Evolutionary conservation across 2,329 filamentous ascomycete genomes (phyloP).

Genomic region (Microascus cirrosus): DNA sequence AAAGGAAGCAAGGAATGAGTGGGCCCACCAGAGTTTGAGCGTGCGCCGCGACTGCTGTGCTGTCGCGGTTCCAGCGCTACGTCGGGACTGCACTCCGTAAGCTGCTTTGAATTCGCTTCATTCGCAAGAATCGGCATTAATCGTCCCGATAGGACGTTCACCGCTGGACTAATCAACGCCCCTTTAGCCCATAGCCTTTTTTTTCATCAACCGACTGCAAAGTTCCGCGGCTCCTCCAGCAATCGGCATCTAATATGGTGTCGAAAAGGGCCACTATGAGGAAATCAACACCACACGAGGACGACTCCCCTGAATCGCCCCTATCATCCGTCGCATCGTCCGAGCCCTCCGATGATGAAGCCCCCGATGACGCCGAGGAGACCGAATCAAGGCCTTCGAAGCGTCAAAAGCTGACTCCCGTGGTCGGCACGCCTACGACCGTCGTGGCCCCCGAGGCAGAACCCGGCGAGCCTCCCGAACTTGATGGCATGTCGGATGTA

Average conservation of each 20-base stretch:
- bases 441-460: slow-evolving; percentile 26
- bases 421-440: slow-evolving; percentile 33
- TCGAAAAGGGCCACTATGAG: background rate
- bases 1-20: too few relatives aligned
- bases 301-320: slow-evolving; percentile 25
- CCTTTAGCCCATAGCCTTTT: background rate
- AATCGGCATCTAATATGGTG: background rate
- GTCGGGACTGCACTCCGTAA: too few relatives aligned
- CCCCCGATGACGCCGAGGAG: slow-evolving; percentile 23
- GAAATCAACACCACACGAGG: background rate
- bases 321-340: slow-evolving; percentile 34
- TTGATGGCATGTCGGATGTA: slow-evolving; percentile 57
- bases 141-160: too few relatives aligned
- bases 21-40: too few relatives aligned
- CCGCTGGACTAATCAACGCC: background rate
- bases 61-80: too few relatives aligned
- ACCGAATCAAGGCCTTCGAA: slow-evolving; percentile 30
- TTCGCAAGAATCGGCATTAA: too few relatives aligned
- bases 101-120: too few relatives aligned
- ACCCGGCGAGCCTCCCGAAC: slow-evolving; percentile 36
- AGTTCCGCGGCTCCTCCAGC: background rate
- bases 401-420: slow-evolving; percentile 32
- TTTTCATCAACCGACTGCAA: background rate
- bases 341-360: slow-evolving; percentile 33
- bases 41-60: too few relatives aligned